These are phyloP conservation scores for Arthrobotrys pseudoclavata DNA, from an alignment of 2,329 filamentous ascomycete species.

Conservation along the genomic window DNA sequence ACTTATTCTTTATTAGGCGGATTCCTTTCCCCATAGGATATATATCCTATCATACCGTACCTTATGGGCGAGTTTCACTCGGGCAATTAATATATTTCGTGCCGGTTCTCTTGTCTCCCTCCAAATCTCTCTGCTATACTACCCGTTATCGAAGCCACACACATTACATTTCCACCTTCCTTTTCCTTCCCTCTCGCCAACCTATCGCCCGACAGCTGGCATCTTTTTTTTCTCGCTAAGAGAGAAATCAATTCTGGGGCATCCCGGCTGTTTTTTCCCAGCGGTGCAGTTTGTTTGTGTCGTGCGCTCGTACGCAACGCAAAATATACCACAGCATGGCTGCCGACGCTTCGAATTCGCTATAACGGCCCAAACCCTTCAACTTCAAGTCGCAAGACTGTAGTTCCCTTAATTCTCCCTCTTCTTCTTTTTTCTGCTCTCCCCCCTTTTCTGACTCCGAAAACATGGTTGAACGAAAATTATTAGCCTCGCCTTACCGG, in stretches of 20 bases:
- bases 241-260: slow-evolving; percentile 11
- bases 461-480: slow-evolving; percentile 54
- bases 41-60: neutral
- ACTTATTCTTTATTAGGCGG: slow-evolving; percentile 14
- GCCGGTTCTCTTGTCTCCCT: neutral
- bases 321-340: slow-evolving; percentile 58
- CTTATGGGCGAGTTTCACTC: slow-evolving; percentile 16
- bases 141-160: slow-evolving; percentile 7
- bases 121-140: neutral
- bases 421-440: neutral
- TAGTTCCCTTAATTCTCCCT: neutral
- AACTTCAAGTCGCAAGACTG: slow-evolving; percentile 28
- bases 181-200: slow-evolving; percentile 1
- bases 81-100: slow-evolving; percentile 21
- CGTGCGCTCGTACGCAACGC: slow-evolving; percentile 45
- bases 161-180: slow-evolving; percentile 19
- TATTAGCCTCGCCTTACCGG: slow-evolving; percentile 56
- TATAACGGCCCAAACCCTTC: slow-evolving; percentile 40
- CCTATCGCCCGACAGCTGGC: slow-evolving; percentile 36
- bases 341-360: slow-evolving; percentile 29
- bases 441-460: neutral
- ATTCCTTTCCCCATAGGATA: neutral
- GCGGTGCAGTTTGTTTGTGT: slow-evolving; percentile 7
- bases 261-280: slow-evolving; percentile 18
- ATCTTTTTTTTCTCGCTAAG: slow-evolving; percentile 47